These are phyloP conservation scores for Aspergillus amoenus DNA, from an alignment of 2,329 filamentous ascomycete species.

Conservation along the genomic window DNA sequence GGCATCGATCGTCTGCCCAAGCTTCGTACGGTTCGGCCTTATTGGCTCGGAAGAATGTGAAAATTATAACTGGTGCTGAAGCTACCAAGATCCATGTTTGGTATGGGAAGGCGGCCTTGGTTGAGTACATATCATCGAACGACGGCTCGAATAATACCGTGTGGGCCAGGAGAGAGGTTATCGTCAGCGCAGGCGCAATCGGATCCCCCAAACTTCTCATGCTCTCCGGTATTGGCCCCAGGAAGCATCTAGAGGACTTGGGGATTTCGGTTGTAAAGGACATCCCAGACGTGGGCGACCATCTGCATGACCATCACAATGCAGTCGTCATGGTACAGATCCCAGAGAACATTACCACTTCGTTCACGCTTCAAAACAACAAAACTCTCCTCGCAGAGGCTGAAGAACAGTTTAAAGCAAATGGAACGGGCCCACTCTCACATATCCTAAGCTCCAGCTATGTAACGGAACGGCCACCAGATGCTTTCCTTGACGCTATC, in stretches of 20 bases:
- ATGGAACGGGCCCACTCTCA: not conserved
- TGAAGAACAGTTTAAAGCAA: not conserved
- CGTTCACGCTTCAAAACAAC: not conserved
- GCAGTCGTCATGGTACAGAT: not conserved
- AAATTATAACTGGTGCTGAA: not conserved
- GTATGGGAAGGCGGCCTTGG: not conserved
- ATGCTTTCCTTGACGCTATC: not conserved
- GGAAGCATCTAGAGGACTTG: not conserved
- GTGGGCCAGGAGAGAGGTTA: not conserved
- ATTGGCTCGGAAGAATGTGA: not conserved
- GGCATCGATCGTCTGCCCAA: not conserved
- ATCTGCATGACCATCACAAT: not conserved
- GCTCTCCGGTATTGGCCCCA: not conserved
- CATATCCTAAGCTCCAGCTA: not conserved
- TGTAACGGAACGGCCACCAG: not conserved
- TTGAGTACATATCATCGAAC: not conserved
- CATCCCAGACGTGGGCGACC: slow-evolving; percentile 1
- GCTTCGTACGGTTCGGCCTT: not conserved
- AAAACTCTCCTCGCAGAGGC: not conserved
- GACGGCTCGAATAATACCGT: not conserved
- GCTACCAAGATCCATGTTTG: not conserved
- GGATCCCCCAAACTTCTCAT: slow-evolving; percentile 1
- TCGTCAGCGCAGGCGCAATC: not conserved
- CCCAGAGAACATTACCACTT: not conserved
- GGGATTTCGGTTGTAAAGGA: not conserved